These are phyloP conservation scores for Solanum medicagineum DNA, from an alignment of 257 asterid genomes.

Conservation along the genomic window DNA sequence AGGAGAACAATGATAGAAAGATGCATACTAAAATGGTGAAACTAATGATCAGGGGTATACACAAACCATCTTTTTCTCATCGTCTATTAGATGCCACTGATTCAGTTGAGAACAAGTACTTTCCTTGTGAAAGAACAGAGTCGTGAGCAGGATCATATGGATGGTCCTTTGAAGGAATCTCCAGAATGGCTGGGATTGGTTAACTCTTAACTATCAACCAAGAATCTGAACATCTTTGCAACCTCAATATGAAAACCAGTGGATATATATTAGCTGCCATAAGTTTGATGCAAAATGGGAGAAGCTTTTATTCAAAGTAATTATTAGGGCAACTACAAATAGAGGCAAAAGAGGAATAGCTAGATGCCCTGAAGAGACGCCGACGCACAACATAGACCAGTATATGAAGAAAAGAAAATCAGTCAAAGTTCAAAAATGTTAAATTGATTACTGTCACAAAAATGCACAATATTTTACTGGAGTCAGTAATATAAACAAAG, in stretches of 20 bases:
- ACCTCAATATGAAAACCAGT: constrained; percentile 26
- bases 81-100: constrained; percentile 56
- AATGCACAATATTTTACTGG: neutral
- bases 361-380: neutral
- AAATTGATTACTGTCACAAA: neutral
- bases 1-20: neutral
- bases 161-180: constrained; percentile 91
- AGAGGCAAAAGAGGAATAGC: neutral
- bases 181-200: constrained; percentile 80
- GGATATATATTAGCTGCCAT: neutral
- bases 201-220: constrained; percentile 72
- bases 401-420: neutral
- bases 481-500: neutral
- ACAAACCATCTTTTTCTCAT: neutral
- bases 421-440: neutral
- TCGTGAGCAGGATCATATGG: constrained; percentile 86
- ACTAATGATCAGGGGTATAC: neutral
- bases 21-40: neutral
- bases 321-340: neutral
- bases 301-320: neutral
- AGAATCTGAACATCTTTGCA: constrained; percentile 74
- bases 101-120: constrained; percentile 50
- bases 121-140: constrained; percentile 73
- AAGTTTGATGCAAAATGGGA: neutral
- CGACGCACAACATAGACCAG: neutral